phyloP scores from a whole-genome alignment of 768 basidiomycete species.

The Postia placenta region DNA sequence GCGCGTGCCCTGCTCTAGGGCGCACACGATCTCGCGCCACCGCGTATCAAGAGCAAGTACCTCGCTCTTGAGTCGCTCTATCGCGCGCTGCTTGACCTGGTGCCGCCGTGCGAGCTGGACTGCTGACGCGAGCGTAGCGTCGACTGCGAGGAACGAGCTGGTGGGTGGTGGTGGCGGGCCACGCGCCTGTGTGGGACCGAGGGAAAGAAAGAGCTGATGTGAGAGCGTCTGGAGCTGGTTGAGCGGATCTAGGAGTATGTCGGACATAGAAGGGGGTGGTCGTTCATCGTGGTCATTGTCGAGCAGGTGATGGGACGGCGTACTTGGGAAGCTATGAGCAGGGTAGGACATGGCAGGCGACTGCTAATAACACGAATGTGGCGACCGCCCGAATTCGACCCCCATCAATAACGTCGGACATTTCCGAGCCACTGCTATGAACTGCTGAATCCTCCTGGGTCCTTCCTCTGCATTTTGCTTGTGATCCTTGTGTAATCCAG shows the following conservation, averaged over 20 bases:
- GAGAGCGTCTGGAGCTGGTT: constrained; percentile 57
- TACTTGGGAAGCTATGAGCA: background rate
- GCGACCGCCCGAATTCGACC: no score
- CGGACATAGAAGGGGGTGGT: constrained; percentile 45
- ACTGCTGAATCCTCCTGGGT: no score
- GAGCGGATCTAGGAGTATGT: constrained; percentile 55
- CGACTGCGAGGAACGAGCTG: constrained; percentile 54
- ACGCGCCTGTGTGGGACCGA: constrained; percentile 61
- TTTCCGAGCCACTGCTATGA: no score
- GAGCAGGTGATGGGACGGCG: no score
- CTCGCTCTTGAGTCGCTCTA: constrained; percentile 67
- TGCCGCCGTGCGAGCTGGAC: constrained; percentile 62
- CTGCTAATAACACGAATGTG: no score
- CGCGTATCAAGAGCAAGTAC: constrained; percentile 58
- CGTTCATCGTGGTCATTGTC: background rate
- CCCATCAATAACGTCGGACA: no score
- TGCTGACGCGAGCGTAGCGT: constrained; percentile 59
- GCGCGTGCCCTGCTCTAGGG: constrained; percentile 57
- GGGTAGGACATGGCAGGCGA: background rate
- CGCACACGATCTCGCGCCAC: constrained; percentile 64
- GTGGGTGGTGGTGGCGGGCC: constrained; percentile 56
- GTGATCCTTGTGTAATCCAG: no score
- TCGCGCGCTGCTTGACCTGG: constrained; percentile 69
- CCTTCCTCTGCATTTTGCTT: no score
- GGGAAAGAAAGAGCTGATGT: constrained; percentile 63